phyloP scores from a whole-genome alignment of 1,139 yeast genomes.

The Blastobotrys niveus region DNA sequence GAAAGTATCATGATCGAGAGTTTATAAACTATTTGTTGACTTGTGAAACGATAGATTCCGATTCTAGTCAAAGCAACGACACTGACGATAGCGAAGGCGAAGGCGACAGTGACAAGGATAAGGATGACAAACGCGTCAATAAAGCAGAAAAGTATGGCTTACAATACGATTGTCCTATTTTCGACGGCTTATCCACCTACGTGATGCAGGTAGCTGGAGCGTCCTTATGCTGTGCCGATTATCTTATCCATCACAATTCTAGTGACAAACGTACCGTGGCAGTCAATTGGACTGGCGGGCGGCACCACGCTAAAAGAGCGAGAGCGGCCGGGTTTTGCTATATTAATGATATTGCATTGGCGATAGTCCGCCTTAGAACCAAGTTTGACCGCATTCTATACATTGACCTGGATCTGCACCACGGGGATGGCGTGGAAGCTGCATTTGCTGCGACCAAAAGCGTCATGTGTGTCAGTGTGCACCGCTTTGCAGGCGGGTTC shows the following conservation, averaged over 20 bases:
- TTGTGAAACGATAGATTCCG: conserved; percentile 23
- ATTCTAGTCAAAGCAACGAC: conserved; percentile 14
- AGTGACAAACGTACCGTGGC: conserved; percentile 33
- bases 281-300: conserved; percentile 74
- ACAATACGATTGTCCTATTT: conserved; percentile 59
- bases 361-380: conserved; percentile 46
- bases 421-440: conserved; percentile 72
- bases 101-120: not conserved
- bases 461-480: conserved; percentile 60
- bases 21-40: conserved; percentile 37
- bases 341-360: conserved; percentile 58
- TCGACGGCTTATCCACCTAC: conserved; percentile 50
- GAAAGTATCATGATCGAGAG: conserved; percentile 37
- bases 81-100: conserved; percentile 8
- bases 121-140: not conserved
- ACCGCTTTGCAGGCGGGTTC: conserved; percentile 59
- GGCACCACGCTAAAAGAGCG: conserved; percentile 60
- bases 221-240: conserved; percentile 47
- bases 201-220: conserved; percentile 52
- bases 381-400: conserved; percentile 50
- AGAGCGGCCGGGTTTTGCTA: conserved; percentile 71
- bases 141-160: conserved; percentile 31
- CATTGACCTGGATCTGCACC: conserved; percentile 69
- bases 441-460: conserved; percentile 55
- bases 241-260: conserved; percentile 21